A percentile compares a stretch with the other conserved stretches of the same genome.
phyloP scores from a whole-genome alignment of 2,329 filamentous ascomycete genomes.

The Scytalidium sp. region DNA sequence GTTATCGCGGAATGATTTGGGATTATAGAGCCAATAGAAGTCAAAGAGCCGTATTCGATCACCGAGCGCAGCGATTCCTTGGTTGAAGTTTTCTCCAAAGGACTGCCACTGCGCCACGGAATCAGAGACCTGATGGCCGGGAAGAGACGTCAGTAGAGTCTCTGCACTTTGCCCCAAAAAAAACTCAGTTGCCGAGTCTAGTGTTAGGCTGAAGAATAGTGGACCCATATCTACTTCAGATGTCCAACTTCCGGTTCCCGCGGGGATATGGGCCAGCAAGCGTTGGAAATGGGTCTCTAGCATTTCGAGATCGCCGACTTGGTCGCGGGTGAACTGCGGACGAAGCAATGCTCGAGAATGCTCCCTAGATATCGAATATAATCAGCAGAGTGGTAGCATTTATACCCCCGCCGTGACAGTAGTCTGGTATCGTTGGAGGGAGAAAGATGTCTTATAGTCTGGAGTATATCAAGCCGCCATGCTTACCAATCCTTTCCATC shows the following conservation, averaged over 20 bases:
- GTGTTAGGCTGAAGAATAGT: slow-evolving; percentile 47
- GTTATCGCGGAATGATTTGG: neutral
- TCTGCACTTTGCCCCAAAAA: slow-evolving; percentile 49
- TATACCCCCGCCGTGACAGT: too few species aligned
- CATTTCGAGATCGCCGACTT: slow-evolving; percentile 40
- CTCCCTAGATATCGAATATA: slow-evolving; percentile 4
- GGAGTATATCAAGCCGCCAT: neutral
- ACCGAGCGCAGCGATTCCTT: neutral
- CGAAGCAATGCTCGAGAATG: slow-evolving; percentile 36
- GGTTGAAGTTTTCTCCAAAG: neutral
- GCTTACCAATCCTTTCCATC: slow-evolving; percentile 45
- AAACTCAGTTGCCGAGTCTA: slow-evolving; percentile 33
- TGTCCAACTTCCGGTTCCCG: slow-evolving; percentile 11
- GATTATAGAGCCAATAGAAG: slow-evolving; percentile 1
- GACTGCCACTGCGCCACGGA: neutral
- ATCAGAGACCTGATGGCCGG: neutral
- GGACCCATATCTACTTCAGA: slow-evolving; percentile 56
- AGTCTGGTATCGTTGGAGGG: too few species aligned
- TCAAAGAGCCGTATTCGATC: neutral
- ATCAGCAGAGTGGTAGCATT: too few species aligned
- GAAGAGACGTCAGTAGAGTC: slow-evolving; percentile 10
- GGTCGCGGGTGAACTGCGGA: slow-evolving; percentile 38
- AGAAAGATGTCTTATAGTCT: too few species aligned
- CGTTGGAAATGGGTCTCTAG: slow-evolving; percentile 38
- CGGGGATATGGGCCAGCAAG: slow-evolving; percentile 3